Evolutionary conservation across 2,329 filamentous ascomycete species (phyloP).

Genomic region (Dichotomopilus funicola): DNA sequence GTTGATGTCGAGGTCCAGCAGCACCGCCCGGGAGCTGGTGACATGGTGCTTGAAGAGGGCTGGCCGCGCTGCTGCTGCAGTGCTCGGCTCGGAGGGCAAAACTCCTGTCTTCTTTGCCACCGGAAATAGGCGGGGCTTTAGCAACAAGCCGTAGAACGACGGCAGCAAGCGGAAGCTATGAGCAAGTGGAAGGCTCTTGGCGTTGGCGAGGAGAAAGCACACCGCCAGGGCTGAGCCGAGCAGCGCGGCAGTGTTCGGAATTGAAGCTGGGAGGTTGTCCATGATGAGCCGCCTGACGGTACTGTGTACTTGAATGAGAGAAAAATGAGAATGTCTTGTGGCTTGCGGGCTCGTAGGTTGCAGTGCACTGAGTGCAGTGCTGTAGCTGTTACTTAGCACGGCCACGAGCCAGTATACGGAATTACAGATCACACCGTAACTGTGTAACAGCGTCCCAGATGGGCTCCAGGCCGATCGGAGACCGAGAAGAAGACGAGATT

Average conservation of each 20-base stretch:
- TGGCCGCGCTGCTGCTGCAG: background rate
- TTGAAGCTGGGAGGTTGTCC: background rate
- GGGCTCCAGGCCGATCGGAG: background rate
- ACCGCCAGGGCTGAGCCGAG: background rate
- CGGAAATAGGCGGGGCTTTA: background rate
- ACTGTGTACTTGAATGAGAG: background rate
- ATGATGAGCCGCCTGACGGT: background rate
- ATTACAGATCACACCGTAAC: background rate
- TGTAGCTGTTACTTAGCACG: background rate
- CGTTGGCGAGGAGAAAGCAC: background rate
- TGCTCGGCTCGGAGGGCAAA: background rate
- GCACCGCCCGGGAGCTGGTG: background rate
- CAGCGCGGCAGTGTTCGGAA: background rate
- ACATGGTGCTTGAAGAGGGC: background rate
- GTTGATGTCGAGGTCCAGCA: conserved; percentile 1
- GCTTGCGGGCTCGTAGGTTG: background rate
- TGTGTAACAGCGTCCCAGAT: background rate
- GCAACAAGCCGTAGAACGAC: background rate
- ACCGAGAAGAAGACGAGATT: background rate
- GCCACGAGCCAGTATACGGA: background rate
- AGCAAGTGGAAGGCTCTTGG: background rate
- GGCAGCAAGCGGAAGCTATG: conserved; percentile 1
- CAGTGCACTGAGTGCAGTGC: background rate
- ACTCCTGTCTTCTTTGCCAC: background rate
- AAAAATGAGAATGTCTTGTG: background rate